A percentile compares a stretch with the other conserved stretches of the same genome.
Conservation (phyloP, 2,329 filamentous ascomycete species). For the Fusarium devonianum region DNA sequence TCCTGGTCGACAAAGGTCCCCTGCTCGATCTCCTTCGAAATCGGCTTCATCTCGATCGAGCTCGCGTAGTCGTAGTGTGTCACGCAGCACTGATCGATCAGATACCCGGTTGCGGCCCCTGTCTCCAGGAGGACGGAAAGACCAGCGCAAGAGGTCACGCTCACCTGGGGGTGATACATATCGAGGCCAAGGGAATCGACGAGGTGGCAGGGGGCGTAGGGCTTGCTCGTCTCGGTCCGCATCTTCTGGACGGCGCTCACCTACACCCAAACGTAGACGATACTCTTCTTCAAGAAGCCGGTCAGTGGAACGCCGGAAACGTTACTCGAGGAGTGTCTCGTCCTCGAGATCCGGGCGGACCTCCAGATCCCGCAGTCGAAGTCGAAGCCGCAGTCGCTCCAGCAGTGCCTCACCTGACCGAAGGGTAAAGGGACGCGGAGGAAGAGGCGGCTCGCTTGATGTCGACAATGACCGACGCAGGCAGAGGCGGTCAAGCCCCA, state of each 20-base stretch:
- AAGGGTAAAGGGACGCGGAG: constrained; percentile 22
- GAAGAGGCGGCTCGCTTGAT: constrained; percentile 23
- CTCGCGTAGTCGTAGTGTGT: constrained; percentile 46
- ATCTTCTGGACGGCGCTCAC: constrained; percentile 52
- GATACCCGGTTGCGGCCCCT: constrained; percentile 46
- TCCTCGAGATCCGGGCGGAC: constrained; percentile 53
- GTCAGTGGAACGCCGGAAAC: constrained; percentile 52
- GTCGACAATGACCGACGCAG: constrained; percentile 16
- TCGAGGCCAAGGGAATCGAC: constrained; percentile 35
- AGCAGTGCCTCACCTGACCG: constrained; percentile 29
- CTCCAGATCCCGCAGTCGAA: constrained; percentile 43
- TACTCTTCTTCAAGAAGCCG: constrained; percentile 58
- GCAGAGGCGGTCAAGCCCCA: constrained; percentile 12
- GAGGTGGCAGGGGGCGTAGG: constrained; percentile 34
- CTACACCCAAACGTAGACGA: constrained; percentile 58
- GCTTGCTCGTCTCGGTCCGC: constrained; percentile 45
- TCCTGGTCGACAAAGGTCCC: constrained; percentile 46
- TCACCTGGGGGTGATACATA: constrained; percentile 46
- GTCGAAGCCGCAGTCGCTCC: constrained; percentile 30
- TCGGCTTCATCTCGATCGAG: constrained; percentile 43
- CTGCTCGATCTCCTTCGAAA: constrained; percentile 47
- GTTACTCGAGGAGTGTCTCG: constrained; percentile 46
- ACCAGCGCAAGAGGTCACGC: constrained; percentile 51
- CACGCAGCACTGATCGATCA: constrained; percentile 45
- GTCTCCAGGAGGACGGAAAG: constrained; percentile 43